Evolutionary conservation across 768 basidiomycete genomes (phyloP).

Genomic region (Zangia roseola): DNA sequence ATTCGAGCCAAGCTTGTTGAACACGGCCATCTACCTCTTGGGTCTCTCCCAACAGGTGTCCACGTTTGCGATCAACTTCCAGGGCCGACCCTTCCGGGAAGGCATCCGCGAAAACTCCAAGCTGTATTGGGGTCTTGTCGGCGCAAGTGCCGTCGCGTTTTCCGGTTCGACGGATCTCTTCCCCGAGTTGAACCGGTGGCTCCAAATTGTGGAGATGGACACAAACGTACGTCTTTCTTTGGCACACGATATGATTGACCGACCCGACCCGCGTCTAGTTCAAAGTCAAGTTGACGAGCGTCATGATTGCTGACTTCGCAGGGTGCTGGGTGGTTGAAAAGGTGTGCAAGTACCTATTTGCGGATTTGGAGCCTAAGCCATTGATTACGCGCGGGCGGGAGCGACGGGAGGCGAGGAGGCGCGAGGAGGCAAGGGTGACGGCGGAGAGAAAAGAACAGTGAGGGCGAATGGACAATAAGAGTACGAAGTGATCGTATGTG

Average conservation of each 20-base stretch:
- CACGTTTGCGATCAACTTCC: constrained; percentile 98
- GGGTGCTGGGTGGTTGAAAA: constrained; percentile 87
- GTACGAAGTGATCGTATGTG: no score
- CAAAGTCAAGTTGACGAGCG: constrained; percentile 68
- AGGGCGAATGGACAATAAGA: neutral
- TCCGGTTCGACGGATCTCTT: constrained; percentile 91
- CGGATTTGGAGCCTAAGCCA: constrained; percentile 79
- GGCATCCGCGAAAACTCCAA: constrained; percentile 94
- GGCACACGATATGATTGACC: no score
- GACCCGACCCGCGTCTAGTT: constrained; percentile 54
- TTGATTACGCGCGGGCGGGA: constrained; percentile 86
- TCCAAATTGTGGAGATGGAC: constrained; percentile 94
- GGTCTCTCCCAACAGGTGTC: constrained; percentile 97
- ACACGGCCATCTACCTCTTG: constrained; percentile 95
- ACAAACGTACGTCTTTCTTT: constrained; percentile 49
- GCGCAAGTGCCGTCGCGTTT: constrained; percentile 88
- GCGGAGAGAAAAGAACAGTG: constrained; percentile 40
- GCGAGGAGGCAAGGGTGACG: constrained; percentile 37
- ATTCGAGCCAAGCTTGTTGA: constrained; percentile 91
- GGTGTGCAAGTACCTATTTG: constrained; percentile 82
- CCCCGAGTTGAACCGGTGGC: constrained; percentile 94
- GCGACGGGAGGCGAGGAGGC: constrained; percentile 63
- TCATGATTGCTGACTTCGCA: constrained; percentile 86
- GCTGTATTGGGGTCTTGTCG: constrained; percentile 90
- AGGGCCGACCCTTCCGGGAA: constrained; percentile 97